Evolutionary conservation across 2,329 filamentous ascomycete genomes (phyloP).

Genomic region (Capronia epimyces): DNA sequence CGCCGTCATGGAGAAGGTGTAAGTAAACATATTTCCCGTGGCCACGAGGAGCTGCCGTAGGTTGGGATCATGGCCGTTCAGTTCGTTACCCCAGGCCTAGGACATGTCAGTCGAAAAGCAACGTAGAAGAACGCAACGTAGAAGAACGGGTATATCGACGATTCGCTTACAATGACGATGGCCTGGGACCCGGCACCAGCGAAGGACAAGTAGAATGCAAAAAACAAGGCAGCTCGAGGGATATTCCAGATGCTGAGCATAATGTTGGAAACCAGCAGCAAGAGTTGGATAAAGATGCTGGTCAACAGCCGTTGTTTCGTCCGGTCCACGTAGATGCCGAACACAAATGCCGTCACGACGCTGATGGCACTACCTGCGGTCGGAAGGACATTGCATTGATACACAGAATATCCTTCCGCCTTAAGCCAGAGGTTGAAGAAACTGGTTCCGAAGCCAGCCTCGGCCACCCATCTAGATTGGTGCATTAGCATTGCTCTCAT

Average conservation of each 20-base stretch:
- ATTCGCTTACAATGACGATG: neutral
- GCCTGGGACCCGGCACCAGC: neutral
- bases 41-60: neutral
- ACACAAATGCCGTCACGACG: conserved; percentile 35
- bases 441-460: neutral
- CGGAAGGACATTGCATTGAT: conserved; percentile 48
- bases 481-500: neutral
- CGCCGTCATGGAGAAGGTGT: neutral
- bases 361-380: conserved; percentile 47
- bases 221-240: conserved; percentile 1
- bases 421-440: conserved; percentile 54
- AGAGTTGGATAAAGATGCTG: neutral
- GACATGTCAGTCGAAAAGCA: too few relatives aligned
- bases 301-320: neutral
- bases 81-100: neutral
- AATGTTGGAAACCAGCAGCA: neutral
- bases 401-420: conserved; percentile 44
- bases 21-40: neutral
- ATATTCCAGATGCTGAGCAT: conserved; percentile 3
- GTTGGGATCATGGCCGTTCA: neutral
- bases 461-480: neutral
- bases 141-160: too few relatives aligned
- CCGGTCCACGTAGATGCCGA: neutral
- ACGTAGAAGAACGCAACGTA: too few relatives aligned
- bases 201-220: conserved; percentile 2